phyloP scores from a whole-genome alignment of 257 asterid genomes.

The Mitragyna speciosa region DNA sequence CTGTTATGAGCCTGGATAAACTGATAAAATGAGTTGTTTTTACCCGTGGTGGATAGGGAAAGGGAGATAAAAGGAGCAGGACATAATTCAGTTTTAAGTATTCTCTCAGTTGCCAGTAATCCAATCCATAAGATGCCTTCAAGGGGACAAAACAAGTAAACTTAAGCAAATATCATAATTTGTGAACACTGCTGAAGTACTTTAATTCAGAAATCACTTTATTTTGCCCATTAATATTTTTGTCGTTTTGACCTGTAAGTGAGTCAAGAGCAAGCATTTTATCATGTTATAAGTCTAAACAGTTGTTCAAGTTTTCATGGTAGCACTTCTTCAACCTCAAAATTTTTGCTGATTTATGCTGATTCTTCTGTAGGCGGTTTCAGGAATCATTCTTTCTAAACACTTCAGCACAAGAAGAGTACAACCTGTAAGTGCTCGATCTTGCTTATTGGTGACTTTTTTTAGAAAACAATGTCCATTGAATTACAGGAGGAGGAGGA shows the following conservation, averaged over 20 bases:
- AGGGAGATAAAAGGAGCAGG: neutral
- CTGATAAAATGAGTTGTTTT: neutral
- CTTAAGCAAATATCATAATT: neutral
- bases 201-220: too few species aligned
- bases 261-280: neutral
- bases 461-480: neutral
- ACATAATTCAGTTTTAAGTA: neutral
- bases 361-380: conserved; percentile 55
- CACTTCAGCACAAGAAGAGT: conserved; percentile 55
- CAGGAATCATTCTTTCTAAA: conserved; percentile 62
- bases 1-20: neutral
- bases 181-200: too few species aligned
- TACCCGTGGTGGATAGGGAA: neutral
- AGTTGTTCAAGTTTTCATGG: neutral
- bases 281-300: too few species aligned
- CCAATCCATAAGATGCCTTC: neutral
- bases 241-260: neutral
- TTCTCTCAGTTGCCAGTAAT: neutral
- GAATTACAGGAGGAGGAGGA: neutral
- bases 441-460: neutral
- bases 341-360: conserved; percentile 16
- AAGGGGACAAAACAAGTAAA: neutral
- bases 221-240: neutral
- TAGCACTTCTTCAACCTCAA: neutral
- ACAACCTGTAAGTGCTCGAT: conserved; percentile 60